Evolutionary conservation across 345 rosid genomes (phyloP).

Genomic region (Rhizophora mangle): DNA sequence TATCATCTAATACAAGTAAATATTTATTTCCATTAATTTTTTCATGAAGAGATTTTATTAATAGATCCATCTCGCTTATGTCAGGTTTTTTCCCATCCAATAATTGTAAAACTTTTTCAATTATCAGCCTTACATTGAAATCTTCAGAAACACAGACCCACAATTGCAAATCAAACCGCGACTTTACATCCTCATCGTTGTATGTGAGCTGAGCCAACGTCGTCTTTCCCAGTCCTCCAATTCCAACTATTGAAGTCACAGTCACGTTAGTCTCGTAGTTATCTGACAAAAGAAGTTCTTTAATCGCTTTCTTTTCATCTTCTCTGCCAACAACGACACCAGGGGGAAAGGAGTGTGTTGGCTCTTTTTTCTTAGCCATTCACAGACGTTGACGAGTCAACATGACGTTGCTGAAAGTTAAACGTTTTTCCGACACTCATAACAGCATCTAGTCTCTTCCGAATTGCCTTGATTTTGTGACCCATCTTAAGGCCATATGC

Average conservation of each 20-base stretch:
- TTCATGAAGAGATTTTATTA: too few relatives aligned
- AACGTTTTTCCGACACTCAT: background rate
- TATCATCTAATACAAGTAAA: too few relatives aligned
- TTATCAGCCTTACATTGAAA: too few relatives aligned
- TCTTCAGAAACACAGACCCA: background rate
- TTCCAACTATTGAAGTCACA: too few relatives aligned
- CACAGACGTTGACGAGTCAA: background rate
- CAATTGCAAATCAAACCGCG: background rate
- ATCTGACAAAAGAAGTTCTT: background rate
- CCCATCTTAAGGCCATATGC: slow-evolving; percentile 9
- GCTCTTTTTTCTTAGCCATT: background rate
- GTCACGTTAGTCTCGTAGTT: too few relatives aligned
- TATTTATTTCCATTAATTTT: too few relatives aligned
- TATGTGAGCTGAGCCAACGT: too few relatives aligned
- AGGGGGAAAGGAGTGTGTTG: slow-evolving; percentile 11
- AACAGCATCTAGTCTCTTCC: slow-evolving; percentile 20
- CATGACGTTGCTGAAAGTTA: background rate
- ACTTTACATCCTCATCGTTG: too few relatives aligned
- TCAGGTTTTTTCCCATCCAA: too few relatives aligned
- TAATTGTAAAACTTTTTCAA: too few relatives aligned
- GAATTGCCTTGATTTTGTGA: slow-evolving; percentile 14
- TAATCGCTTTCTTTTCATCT: slow-evolving; percentile 7
- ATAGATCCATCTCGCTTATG: fast-evolving
- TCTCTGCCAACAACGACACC: slow-evolving; percentile 22
- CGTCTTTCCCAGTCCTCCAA: too few relatives aligned